Evolutionary conservation across 1,284 basidiomycete species (phyloP).

Genomic region (Irpex rosettiformis): DNA sequence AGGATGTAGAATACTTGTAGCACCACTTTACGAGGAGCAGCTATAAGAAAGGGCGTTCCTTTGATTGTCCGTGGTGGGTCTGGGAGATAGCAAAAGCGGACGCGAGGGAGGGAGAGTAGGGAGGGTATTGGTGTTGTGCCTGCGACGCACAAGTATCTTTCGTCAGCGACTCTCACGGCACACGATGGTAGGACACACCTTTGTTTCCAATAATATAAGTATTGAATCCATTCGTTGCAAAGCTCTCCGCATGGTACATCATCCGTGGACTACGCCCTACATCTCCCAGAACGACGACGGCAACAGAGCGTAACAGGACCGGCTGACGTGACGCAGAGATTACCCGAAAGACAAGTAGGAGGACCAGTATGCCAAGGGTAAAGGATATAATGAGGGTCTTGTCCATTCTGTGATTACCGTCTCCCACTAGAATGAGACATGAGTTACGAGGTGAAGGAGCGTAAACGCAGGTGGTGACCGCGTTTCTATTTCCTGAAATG

Average conservation of each 20-base stretch:
- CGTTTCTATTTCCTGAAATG: not conserved
- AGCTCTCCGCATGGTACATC: constrained; percentile 97
- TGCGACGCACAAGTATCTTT: constrained; percentile 31
- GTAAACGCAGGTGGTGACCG: not conserved
- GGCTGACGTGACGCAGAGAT: constrained; percentile 17
- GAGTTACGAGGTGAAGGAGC: too few species aligned
- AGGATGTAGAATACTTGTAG: constrained; percentile 69
- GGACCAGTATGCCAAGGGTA: not conserved
- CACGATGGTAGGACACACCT: constrained; percentile 45
- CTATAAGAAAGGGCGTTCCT: constrained; percentile 67
- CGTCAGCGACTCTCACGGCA: not conserved
- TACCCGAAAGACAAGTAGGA: not conserved
- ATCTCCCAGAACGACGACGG: constrained; percentile 92
- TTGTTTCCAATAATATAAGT: constrained; percentile 86
- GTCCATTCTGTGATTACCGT: not conserved
- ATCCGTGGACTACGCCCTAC: constrained; percentile 94
- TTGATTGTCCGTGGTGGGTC: constrained; percentile 58
- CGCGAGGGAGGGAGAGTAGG: constrained; percentile 58
- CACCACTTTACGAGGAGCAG: constrained; percentile 80
- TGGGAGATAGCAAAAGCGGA: constrained; percentile 66
- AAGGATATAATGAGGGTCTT: not conserved
- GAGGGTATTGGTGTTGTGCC: constrained; percentile 74
- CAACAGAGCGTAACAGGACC: constrained; percentile 64
- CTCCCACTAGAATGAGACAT: too few species aligned
- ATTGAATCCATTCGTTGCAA: constrained; percentile 77